Evolutionary conservation across 495 filamentous ascomycete genomes (phyloP).

Genomic region (Lasiosphaeria ovina): DNA sequence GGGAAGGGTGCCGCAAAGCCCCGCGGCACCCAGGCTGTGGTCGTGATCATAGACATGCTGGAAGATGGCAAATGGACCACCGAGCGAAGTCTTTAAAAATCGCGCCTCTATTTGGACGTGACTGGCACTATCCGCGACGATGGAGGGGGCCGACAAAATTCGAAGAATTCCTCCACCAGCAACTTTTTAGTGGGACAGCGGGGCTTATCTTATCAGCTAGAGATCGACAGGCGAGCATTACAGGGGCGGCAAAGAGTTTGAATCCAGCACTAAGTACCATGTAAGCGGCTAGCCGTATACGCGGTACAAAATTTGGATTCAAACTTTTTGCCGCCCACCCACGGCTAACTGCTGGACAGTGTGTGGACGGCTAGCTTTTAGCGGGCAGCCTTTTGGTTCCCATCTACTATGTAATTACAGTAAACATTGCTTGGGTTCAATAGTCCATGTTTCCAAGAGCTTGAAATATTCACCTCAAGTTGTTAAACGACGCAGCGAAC

Average conservation of each 20-base stretch:
- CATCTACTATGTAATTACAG: neutral
- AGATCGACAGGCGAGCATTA: neutral
- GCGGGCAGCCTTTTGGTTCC: no score
- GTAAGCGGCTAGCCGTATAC: no score
- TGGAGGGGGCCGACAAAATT: constrained; percentile 11
- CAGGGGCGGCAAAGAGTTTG: no score
- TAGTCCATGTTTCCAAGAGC: no score
- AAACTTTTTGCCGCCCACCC: no score
- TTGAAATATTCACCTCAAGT: no score
- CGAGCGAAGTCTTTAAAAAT: neutral
- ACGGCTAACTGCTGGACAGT: no score
- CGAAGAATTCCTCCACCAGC: constrained; percentile 21
- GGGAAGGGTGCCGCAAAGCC: constrained; percentile 92
- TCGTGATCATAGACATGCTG: constrained; percentile 79
- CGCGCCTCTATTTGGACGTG: neutral
- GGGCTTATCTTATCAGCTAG: constrained; percentile 38
- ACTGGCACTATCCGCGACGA: neutral
- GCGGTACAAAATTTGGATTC: no score
- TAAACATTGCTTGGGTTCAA: no score
- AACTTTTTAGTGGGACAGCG: constrained; percentile 40
- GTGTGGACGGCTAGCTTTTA: no score
- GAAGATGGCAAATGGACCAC: neutral
- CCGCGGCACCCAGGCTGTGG: constrained; percentile 88
- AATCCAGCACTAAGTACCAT: no score
- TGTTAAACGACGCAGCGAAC: no score